Base-by-base conservation (phyloP, 441 rosid genomes). In the Iberis amara region DNA sequence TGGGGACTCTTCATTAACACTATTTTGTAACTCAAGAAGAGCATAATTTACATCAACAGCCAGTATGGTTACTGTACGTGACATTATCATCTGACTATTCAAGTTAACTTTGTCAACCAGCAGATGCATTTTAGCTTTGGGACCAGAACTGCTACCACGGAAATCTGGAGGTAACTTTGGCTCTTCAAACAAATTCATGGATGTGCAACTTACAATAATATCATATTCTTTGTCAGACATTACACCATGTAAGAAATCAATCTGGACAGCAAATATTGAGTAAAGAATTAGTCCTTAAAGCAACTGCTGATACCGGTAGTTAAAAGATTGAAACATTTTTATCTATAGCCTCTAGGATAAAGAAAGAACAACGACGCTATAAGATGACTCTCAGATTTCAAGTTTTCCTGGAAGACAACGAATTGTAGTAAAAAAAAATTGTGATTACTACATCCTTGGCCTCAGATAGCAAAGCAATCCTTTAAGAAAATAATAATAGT, bases 121-220 rank as follows among this genome's bases (percentile, higher is more conserved):
- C 57, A 79, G 66, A 51, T 77, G 76, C 85, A 89, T 80, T 57
- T 94, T 74, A 69, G 82, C 94, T 68, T 75, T 72, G 47, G 91
- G 73, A 66, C 60, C 83, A 68, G 85, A 77, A 70, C 78, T 70
- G 79, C 80, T 41, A 39, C 83, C 94, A 59, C 97, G 99, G 65
- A 94, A 94, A 69, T 80, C 83, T 64, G 94, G 94, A 62, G 96
- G 99, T 59, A 86, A 87, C 62, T 65, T 85, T 55, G 99, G 95
- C 64, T 69, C 84, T 77, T 94, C 99, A 73, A 43, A 56, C 57
- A 94, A 66, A 78, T 94, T 94, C 83, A 78, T 75, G 65, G 8
- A 36, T 42, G 71, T 54, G 53, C 92, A 89, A 72, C 87, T 82
- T 59, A 78, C 62, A 68, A 89, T 80, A 55, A 94, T 83, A 66